phyloP scores from a whole-genome alignment of 2,329 filamentous ascomycete species.

The Hypocrella siamensis region DNA sequence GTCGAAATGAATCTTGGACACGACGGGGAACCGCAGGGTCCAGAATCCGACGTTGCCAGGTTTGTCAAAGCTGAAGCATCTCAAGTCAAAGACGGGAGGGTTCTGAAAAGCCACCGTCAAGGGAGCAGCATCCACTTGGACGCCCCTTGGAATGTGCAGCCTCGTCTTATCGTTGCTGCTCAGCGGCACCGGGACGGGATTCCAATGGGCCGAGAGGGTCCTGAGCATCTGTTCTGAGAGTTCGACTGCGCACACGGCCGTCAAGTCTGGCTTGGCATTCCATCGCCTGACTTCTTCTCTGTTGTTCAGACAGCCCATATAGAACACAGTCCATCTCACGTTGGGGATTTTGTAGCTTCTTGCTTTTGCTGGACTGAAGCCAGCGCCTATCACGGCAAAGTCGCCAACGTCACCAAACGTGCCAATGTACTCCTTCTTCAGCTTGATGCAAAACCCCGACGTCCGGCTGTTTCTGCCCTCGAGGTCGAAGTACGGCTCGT shows the following conservation, averaged over 20 bases:
- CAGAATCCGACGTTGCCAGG: slow-evolving; percentile 53
- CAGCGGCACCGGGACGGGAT: slow-evolving; percentile 22
- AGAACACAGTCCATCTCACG: slow-evolving; percentile 65
- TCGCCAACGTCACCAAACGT: slow-evolving; percentile 72
- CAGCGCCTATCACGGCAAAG: slow-evolving; percentile 63
- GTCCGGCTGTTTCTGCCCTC: slow-evolving; percentile 17
- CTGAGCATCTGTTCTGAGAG: slow-evolving; percentile 35
- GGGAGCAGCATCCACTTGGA: slow-evolving; percentile 23
- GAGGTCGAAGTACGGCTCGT: slow-evolving; percentile 61
- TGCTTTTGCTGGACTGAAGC: slow-evolving; percentile 50
- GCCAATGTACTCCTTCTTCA: slow-evolving; percentile 74
- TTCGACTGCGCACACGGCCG: slow-evolving; percentile 48
- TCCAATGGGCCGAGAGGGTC: slow-evolving; percentile 31
- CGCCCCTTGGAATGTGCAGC: slow-evolving; percentile 29
- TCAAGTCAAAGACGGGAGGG: slow-evolving; percentile 65
- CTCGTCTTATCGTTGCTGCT: slow-evolving; percentile 23
- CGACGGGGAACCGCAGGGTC: slow-evolving; percentile 60
- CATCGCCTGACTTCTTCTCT: slow-evolving; percentile 39
- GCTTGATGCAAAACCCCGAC: slow-evolving; percentile 51
- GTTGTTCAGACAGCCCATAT: slow-evolving; percentile 62
- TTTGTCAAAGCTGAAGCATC: slow-evolving; percentile 68
- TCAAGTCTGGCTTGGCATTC: slow-evolving; percentile 41
- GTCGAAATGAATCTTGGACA: slow-evolving; percentile 66
- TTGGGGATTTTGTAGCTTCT: slow-evolving; percentile 34
- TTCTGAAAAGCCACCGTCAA: slow-evolving; percentile 44